phyloP scores from a whole-genome alignment of 331 rosid genomes.

The Erythrophleum ivorense region DNA sequence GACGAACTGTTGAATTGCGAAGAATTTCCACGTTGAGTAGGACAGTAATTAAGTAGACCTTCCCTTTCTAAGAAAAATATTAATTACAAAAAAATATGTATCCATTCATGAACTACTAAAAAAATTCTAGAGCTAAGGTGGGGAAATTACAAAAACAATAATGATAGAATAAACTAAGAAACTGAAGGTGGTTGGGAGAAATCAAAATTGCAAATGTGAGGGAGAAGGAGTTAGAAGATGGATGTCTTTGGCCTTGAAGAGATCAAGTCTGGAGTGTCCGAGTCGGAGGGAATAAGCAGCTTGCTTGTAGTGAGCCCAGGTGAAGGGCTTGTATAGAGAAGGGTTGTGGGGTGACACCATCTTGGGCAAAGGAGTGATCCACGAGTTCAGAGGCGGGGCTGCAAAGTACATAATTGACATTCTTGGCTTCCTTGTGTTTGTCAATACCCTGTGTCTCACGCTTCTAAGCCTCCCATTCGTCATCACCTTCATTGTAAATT shows the following conservation, averaged over 20 bases:
- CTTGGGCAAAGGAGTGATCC: slow-evolving; percentile 67
- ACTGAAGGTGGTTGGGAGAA: neutral
- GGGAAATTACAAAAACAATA: too few relatives aligned
- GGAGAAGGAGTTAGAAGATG: neutral
- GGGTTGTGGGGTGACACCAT: slow-evolving; percentile 61
- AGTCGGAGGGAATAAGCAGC: slow-evolving; percentile 68
- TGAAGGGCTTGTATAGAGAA: slow-evolving; percentile 66
- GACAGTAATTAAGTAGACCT: slow-evolving; percentile 4
- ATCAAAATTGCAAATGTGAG: neutral
- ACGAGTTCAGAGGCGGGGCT: slow-evolving; percentile 67
- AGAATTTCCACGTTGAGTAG: slow-evolving; percentile 17
- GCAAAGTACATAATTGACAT: slow-evolving; percentile 87
- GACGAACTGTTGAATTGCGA: neutral
- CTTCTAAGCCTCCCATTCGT: slow-evolving; percentile 81
- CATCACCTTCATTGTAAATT: slow-evolving; percentile 50
- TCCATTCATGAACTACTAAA: too few relatives aligned
- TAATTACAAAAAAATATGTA: neutral
- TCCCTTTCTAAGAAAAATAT: neutral
- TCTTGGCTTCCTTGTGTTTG: slow-evolving; percentile 59
- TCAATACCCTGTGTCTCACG: slow-evolving; percentile 75
- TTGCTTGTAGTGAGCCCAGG: slow-evolving; percentile 83
- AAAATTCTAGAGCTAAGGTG: too few relatives aligned
- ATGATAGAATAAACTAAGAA: too few relatives aligned
- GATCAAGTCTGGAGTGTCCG: slow-evolving; percentile 71
- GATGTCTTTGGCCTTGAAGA: slow-evolving; percentile 49